These are phyloP conservation scores for Gossypium lobatum DNA, from an alignment of 441 rosid species.

Conservation along the genomic window DNA sequence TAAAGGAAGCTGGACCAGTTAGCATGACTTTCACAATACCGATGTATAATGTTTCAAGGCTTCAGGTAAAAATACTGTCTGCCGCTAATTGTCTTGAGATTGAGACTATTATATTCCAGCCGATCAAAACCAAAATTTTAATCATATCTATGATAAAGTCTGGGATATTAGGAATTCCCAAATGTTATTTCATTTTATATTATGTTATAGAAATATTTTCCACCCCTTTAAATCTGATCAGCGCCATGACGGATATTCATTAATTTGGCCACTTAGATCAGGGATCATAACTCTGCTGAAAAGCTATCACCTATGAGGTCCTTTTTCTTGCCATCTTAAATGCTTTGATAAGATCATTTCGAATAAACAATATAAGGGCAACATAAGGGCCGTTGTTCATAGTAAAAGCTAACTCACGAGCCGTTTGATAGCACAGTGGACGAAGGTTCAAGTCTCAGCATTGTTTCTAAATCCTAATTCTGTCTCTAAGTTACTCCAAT, in stretches of 20 bases:
- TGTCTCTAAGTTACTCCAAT: no score
- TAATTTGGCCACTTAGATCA: neutral
- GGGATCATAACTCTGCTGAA: neutral
- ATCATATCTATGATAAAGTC: neutral
- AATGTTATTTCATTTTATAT: neutral
- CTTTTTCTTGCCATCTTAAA: neutral
- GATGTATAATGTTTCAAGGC: slow-evolving; percentile 86
- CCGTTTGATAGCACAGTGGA: neutral
- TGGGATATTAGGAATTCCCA: neutral
- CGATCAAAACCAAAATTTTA: neutral
- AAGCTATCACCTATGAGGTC: neutral
- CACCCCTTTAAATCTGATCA: neutral
- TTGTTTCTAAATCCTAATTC: neutral
- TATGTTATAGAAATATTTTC: neutral
- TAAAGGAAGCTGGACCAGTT: slow-evolving; percentile 92
- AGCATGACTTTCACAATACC: slow-evolving; percentile 97
- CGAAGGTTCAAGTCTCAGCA: neutral
- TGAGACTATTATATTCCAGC: neutral
- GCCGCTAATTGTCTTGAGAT: neutral
- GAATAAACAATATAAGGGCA: neutral
- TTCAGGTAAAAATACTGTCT: slow-evolving; percentile 54
- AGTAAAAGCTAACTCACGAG: neutral
- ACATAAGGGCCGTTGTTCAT: no score
- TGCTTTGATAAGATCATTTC: neutral
- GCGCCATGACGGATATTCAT: neutral